Evolutionary conservation across 768 basidiomycete species (phyloP).

Genomic region (Psilocybe azurescens): DNA sequence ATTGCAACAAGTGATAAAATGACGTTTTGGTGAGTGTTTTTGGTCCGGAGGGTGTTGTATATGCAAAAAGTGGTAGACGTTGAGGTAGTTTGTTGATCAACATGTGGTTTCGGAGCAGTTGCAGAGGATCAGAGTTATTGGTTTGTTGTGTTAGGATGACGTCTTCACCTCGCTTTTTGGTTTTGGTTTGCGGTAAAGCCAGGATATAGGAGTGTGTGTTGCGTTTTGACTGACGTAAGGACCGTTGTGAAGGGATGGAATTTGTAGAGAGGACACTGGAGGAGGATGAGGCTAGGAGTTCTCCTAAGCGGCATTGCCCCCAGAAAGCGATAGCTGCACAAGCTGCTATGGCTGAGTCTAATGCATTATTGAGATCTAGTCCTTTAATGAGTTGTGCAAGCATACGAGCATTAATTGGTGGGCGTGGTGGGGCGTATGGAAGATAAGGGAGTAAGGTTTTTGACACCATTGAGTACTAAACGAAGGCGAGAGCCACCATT

Average conservation of each 20-base stretch:
- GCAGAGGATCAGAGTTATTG: neutral
- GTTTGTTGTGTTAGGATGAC: conserved; percentile 19
- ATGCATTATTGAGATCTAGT: conserved; percentile 19
- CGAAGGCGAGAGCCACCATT: conserved; percentile 20
- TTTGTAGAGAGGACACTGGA: conserved; percentile 1
- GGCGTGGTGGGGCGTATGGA: conserved; percentile 19
- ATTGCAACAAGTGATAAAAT: conserved; percentile 31
- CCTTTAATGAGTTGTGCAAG: conserved; percentile 16
- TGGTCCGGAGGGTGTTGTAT: neutral
- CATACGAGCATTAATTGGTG: conserved; percentile 28
- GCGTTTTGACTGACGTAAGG: conserved; percentile 4
- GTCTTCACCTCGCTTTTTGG: neutral
- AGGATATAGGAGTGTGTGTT: conserved; percentile 20
- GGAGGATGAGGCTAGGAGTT: conserved; percentile 26
- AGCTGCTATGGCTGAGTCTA: conserved; percentile 30
- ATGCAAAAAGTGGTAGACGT: conserved; percentile 21
- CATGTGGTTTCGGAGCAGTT: conserved; percentile 18
- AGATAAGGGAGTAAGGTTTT: conserved; percentile 27
- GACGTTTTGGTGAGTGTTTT: conserved; percentile 19
- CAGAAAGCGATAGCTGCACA: conserved; percentile 33
- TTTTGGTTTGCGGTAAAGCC: conserved; percentile 31
- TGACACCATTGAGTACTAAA: conserved; percentile 28
- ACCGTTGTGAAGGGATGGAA: conserved; percentile 5
- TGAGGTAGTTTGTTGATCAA: conserved; percentile 11
- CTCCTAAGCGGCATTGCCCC: conserved; percentile 37